Evolutionary conservation across 306 rosid species (phyloP).

Genomic region (Vigna reflexopilosa): DNA sequence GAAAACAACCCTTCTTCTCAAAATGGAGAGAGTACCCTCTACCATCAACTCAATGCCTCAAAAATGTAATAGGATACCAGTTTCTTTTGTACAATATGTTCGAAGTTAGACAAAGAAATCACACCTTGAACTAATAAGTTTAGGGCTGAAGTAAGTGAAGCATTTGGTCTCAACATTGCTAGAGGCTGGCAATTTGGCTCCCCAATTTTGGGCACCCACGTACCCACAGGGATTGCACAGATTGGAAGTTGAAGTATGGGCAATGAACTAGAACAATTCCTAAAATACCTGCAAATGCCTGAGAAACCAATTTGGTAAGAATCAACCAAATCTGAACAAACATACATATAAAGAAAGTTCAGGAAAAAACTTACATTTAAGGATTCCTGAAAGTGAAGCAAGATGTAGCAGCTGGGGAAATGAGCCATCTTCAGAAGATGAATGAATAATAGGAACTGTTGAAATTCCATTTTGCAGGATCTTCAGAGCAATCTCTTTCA

Average conservation of each 20-base stretch:
- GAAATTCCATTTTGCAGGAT: conserved; percentile 89
- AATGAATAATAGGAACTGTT: conserved; percentile 84
- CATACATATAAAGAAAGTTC: conserved; percentile 21
- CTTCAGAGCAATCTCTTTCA: conserved; percentile 85
- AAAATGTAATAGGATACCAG: conserved; percentile 29
- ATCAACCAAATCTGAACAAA: conserved; percentile 32
- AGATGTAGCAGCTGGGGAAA: conserved; percentile 91
- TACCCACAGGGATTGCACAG: conserved; percentile 85
- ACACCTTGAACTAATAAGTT: conserved; percentile 86
- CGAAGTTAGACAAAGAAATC: conserved; percentile 40
- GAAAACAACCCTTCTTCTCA: conserved; percentile 32
- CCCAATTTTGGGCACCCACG: conserved; percentile 98
- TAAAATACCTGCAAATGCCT: conserved; percentile 97
- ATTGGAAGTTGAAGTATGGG: conserved; percentile 93
- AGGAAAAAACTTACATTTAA: conserved; percentile 71
- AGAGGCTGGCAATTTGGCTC: conserved; percentile 78
- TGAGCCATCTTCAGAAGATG: conserved; percentile 85
- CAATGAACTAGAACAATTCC: conserved; percentile 81
- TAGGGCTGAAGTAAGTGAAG: conserved; percentile 85
- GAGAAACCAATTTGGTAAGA: conserved; percentile 64
- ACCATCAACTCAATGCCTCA: conserved; percentile 32
- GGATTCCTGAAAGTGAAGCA: conserved; percentile 93
- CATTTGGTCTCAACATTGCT: conserved; percentile 88
- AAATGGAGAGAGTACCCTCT: conserved; percentile 10
- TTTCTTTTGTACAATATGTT: conserved; percentile 12